Conservation (phyloP, 768 basidiomycete species). For the Mycena alexandri region DNA sequence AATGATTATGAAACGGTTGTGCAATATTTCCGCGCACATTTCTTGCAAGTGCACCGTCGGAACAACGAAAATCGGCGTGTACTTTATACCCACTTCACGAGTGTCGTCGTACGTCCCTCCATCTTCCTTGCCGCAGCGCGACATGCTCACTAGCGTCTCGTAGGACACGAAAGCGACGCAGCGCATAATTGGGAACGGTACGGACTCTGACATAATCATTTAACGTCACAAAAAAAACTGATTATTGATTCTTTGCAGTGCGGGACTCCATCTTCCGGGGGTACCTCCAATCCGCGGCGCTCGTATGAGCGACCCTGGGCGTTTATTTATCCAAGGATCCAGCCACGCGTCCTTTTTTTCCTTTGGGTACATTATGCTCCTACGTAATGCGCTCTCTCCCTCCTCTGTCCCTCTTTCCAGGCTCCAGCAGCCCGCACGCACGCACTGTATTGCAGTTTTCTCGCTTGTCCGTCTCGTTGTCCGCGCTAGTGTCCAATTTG, state of each 20-base stretch:
- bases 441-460: slow-evolving; percentile 17
- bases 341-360: slow-evolving; percentile 1
- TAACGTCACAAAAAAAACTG: slow-evolving; percentile 26
- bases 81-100: slow-evolving; percentile 87
- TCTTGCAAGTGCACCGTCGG: slow-evolving; percentile 82
- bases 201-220: slow-evolving; percentile 3
- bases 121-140: slow-evolving; percentile 1
- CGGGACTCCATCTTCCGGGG: slow-evolving; percentile 84
- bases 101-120: slow-evolving; percentile 70
- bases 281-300: slow-evolving; percentile 78
- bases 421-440: neutral
- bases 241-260: slow-evolving; percentile 53
- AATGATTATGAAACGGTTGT: slow-evolving; percentile 87
- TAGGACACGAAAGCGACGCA: slow-evolving; percentile 89
- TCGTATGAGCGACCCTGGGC: slow-evolving; percentile 60
- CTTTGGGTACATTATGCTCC: slow-evolving; percentile 32
- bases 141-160: slow-evolving; percentile 9
- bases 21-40: slow-evolving; percentile 90
- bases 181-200: slow-evolving; percentile 85
- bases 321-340: neutral
- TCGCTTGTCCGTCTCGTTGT: slow-evolving; percentile 5
- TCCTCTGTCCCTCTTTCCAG: too few relatives aligned
- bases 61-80: slow-evolving; percentile 86
- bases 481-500: neutral
- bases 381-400: slow-evolving; percentile 33